phyloP scores from a whole-genome alignment of 2,329 filamentous ascomycete species.

The Aspergillus sp. region DNA sequence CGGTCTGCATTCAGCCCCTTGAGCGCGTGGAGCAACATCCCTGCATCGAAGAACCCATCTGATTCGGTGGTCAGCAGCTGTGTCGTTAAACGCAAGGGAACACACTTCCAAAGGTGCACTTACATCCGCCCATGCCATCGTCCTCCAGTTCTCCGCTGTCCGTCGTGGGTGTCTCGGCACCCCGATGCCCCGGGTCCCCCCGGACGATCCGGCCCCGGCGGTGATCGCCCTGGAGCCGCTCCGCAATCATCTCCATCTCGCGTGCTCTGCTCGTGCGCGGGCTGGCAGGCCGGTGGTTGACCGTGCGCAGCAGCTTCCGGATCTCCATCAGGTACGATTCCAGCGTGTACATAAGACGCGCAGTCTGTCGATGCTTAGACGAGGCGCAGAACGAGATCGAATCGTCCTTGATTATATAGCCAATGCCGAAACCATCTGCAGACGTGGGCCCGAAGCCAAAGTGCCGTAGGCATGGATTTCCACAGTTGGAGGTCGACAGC shows the following conservation, averaged over 20 bases:
- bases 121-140: constrained; percentile 90
- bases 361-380: constrained; percentile 91
- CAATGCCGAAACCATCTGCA: constrained; percentile 92
- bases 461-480: constrained; percentile 89
- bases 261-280: constrained; percentile 59
- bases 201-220: constrained; percentile 72
- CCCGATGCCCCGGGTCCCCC: constrained; percentile 50
- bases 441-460: constrained; percentile 96
- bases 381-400: constrained; percentile 87
- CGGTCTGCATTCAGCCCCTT: constrained; percentile 57
- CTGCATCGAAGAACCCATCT: constrained; percentile 98
- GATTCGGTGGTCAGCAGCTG: constrained; percentile 20
- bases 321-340: constrained; percentile 92
- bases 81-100: background rate
- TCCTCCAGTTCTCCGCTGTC: constrained; percentile 75
- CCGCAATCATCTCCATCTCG: constrained; percentile 56
- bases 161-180: constrained; percentile 63
- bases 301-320: constrained; percentile 75
- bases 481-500: constrained; percentile 96
- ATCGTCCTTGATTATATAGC: constrained; percentile 98
- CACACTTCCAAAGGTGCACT: constrained; percentile 48
- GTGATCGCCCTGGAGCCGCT: constrained; percentile 51
- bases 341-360: constrained; percentile 82
- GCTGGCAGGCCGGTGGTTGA: constrained; percentile 57
- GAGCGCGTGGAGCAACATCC: constrained; percentile 86